These are phyloP conservation scores for Alliaria petiolata DNA, from an alignment of 345 rosid species.

Conservation along the genomic window DNA sequence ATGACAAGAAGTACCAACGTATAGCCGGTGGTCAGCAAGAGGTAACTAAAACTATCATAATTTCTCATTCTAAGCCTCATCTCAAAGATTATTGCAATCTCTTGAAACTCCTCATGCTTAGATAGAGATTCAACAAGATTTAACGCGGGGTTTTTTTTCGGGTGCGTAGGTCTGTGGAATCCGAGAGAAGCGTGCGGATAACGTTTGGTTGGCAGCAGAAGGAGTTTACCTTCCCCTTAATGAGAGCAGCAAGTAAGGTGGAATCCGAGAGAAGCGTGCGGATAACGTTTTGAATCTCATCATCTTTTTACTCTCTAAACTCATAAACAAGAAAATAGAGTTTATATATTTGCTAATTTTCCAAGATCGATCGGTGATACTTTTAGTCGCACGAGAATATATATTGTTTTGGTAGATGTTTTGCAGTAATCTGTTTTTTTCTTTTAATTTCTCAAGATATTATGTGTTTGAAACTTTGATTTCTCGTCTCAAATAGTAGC, in stretches of 20 bases:
- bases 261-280: too few relatives aligned
- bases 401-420: too few relatives aligned
- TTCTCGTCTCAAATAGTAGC: too few relatives aligned
- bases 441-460: too few relatives aligned
- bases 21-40: conserved; percentile 99
- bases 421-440: too few relatives aligned
- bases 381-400: conserved; percentile 10
- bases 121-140: background rate
- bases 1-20: conserved; percentile 92
- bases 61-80: too few relatives aligned
- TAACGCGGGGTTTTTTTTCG: background rate
- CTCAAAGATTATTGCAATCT: too few relatives aligned
- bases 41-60: conserved; percentile 43
- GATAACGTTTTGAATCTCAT: conserved; percentile 5
- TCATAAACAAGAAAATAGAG: conserved; percentile 19
- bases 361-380: background rate
- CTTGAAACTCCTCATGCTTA: background rate
- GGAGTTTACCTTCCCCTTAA: conserved; percentile 88
- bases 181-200: conserved; percentile 79
- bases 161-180: conserved; percentile 71
- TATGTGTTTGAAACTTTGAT: too few relatives aligned
- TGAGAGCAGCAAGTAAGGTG: conserved; percentile 40
- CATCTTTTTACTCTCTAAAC: conserved; percentile 11
- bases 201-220: conserved; percentile 95
- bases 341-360: conserved; percentile 19